Percentiles rank a stretch among this genome's conserved stretches.
phyloP scores from a whole-genome alignment of 2,329 filamentous ascomycete genomes.

The Fusarium sp. region DNA sequence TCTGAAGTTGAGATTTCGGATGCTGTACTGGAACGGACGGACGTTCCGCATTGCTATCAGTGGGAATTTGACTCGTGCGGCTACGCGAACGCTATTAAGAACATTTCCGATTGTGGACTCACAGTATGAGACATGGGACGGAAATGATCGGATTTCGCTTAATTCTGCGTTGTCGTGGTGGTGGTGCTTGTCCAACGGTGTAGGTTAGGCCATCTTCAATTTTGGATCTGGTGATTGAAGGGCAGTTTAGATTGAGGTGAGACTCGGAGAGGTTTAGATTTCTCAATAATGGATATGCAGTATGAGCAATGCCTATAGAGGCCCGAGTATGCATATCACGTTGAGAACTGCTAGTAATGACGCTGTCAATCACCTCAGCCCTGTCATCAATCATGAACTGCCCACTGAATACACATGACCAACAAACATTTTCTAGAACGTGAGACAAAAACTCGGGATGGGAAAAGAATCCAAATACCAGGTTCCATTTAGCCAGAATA shows the following conservation, averaged over 20 bases:
- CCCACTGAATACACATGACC: neutral
- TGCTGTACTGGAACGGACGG: neutral
- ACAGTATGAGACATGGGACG: accelerated
- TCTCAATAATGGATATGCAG: too few species aligned
- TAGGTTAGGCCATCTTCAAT: neutral
- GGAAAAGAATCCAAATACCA: too few species aligned
- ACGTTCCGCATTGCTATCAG: neutral
- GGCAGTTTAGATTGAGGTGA: too few species aligned
- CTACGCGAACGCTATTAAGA: accelerated
- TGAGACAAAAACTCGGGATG: neutral
- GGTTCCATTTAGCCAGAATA: conserved; percentile 1
- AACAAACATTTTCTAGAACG: neutral
- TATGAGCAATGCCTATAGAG: too few species aligned
- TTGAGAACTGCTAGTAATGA: neutral
- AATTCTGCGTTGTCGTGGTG: too few species aligned
- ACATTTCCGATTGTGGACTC: accelerated
- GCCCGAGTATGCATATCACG: too few species aligned
- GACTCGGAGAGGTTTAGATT: too few species aligned
- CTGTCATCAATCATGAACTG: neutral
- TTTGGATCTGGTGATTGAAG: too few species aligned
- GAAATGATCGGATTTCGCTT: neutral
- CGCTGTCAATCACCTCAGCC: too few species aligned
- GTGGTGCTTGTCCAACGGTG: neutral
- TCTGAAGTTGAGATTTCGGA: neutral
- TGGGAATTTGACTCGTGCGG: accelerated